A percentile compares a stretch with the other conserved stretches of the same genome.
Evolutionary conservation across 2,329 filamentous ascomycete species (phyloP).

Genomic region (Botrytis tulipae): DNA sequence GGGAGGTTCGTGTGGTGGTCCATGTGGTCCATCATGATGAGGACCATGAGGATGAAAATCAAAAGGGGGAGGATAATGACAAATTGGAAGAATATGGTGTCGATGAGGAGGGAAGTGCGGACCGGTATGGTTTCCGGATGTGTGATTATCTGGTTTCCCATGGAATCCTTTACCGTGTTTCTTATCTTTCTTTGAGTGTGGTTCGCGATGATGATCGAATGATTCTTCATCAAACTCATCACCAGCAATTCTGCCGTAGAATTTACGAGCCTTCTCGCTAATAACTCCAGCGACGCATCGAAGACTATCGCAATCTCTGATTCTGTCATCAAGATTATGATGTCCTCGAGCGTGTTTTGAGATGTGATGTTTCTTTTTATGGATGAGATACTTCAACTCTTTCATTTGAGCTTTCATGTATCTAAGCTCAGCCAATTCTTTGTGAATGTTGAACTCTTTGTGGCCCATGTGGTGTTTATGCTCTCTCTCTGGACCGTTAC

Average conservation of each 20-base stretch:
- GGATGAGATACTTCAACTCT: conserved; percentile 46
- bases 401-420: conserved; percentile 44
- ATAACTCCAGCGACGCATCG: conserved; percentile 46
- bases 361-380: conserved; percentile 42
- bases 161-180: neutral
- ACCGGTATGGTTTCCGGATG: conserved; percentile 26
- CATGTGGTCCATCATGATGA: conserved; percentile 19
- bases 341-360: conserved; percentile 36
- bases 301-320: conserved; percentile 43
- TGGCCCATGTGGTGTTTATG: neutral
- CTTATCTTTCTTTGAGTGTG: conserved; percentile 15
- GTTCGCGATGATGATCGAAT: conserved; percentile 8
- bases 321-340: conserved; percentile 39
- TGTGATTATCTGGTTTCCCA: conserved; percentile 22
- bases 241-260: conserved; percentile 38
- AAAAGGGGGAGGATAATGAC: conserved; percentile 32
- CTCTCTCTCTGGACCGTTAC: neutral
- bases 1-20: conserved; percentile 16
- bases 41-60: conserved; percentile 9
- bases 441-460: conserved; percentile 39
- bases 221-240: conserved; percentile 24
- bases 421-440: conserved; percentile 47
- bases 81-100: conserved; percentile 31
- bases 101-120: conserved; percentile 31
- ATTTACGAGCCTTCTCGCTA: conserved; percentile 39